These are phyloP conservation scores for Lactarius hatsudake DNA, from an alignment of 768 basidiomycete genomes.

Conservation along the genomic window DNA sequence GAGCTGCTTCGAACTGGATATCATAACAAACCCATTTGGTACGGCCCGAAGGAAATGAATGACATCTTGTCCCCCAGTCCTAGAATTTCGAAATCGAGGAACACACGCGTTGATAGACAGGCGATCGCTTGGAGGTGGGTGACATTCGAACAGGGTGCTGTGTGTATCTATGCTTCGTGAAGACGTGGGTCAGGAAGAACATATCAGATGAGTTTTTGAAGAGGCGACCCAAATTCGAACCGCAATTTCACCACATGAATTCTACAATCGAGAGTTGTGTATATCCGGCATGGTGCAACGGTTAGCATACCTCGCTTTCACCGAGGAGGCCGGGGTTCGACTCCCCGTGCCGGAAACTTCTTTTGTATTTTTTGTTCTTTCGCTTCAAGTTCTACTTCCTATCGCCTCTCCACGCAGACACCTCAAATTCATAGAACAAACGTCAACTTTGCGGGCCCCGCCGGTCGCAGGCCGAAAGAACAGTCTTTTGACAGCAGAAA, in stretches of 20 bases:
- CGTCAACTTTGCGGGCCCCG: too few relatives aligned
- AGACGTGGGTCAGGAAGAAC: neutral
- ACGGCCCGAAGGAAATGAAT: neutral
- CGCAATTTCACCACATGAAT: neutral
- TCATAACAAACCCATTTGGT: neutral
- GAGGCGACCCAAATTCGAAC: neutral
- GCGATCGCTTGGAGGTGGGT: neutral
- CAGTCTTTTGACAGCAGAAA: neutral
- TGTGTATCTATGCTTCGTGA: neutral
- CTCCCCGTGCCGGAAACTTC: slow-evolving; percentile 23
- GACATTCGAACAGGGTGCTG: neutral
- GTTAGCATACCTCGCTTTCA: slow-evolving; percentile 28
- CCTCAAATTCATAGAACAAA: too few relatives aligned
- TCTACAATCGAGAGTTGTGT: neutral
- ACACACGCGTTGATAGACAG: neutral
- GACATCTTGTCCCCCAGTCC: neutral
- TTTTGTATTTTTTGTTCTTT: neutral
- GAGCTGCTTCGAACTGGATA: neutral
- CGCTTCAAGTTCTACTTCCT: neutral
- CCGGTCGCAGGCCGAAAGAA: neutral
- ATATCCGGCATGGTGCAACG: slow-evolving; percentile 26
- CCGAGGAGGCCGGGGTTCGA: slow-evolving; percentile 27
- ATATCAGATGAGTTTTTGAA: too few relatives aligned
- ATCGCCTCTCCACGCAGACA: neutral
- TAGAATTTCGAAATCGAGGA: neutral